Base-by-base conservation (phyloP, 495 filamentous ascomycete genomes). In the Pyronema domesticum region DNA sequence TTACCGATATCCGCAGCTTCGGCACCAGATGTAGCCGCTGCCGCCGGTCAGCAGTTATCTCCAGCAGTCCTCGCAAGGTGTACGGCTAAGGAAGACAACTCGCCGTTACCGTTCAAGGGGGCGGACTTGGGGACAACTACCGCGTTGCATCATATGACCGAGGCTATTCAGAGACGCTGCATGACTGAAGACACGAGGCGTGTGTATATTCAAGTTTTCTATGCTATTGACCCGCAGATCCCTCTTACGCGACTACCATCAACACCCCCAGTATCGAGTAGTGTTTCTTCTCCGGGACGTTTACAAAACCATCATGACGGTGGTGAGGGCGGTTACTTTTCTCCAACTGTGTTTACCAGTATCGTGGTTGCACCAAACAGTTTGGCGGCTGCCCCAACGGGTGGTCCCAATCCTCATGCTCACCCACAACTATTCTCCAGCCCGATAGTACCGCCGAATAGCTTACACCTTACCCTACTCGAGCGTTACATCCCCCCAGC, bases 401-500 rank as follows among this genome's bases (percentile, higher is more conserved):
- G 55, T 36, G 46, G 72, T 5, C 23, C 23, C 23, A 30, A 30
- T 30, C 23, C 23, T 30, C 23, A 30, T 30, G 9, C 11, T 18
- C 51, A 14, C 10, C 51, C 51, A 43, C 51, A 34, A n/a, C 57
- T 67, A 23, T 73, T 72, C 15, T 80, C 80, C 7, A 72, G 76
- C 58, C 78, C 78, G 6, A 73, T 83, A 52, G 78, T 85, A 5
- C 74, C 80, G 0, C 81, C 81, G 6, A 72, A 71, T 44, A 82
- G 73, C 42, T 72, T 84, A 19, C 73, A 82, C 51, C 68, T 83
- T 43, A 79, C 81, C 1, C 69, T 85, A 10, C 69, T 85, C 7
- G 82, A 86, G 64, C 79, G 82, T 6, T 85, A 80, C 63, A 79
- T 86, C 6, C 82, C 82, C 47, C 82, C 82, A 11, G 71, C 76